phyloP scores from a whole-genome alignment of 2,329 filamentous ascomycete genomes.

The Apiospora arundinis region DNA sequence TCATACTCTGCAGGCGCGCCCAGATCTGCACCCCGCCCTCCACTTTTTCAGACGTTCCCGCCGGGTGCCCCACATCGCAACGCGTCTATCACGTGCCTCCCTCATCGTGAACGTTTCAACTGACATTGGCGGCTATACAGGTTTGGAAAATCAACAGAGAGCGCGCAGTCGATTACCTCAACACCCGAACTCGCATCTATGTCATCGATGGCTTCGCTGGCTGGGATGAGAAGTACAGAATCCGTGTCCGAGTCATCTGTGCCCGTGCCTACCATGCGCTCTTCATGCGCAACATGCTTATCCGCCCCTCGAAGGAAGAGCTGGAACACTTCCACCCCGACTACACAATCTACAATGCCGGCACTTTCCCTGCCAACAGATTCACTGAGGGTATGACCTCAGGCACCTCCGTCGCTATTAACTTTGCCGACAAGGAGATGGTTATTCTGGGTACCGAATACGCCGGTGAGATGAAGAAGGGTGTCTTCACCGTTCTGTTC shows the following conservation, averaged over 20 bases:
- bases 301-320: conserved; percentile 88
- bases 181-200: conserved; percentile 98
- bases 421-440: conserved; percentile 99
- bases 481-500: conserved; percentile 98
- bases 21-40: conserved; percentile 21
- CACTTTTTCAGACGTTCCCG: conserved; percentile 9
- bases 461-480: conserved; percentile 97
- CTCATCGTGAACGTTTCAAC: not conserved
- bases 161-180: conserved; percentile 98
- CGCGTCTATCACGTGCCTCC: not conserved
- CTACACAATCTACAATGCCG: conserved; percentile 99
- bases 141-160: conserved; percentile 99
- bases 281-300: conserved; percentile 99
- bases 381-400: conserved; percentile 99
- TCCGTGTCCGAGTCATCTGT: conserved; percentile 96
- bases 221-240: conserved; percentile 98
- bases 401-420: conserved; percentile 95
- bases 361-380: conserved; percentile 97
- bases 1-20: conserved; percentile 12
- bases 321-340: conserved; percentile 98
- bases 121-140: conserved; percentile 53
- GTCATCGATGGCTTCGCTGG: conserved; percentile 96
- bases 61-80: not conserved
- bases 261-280: conserved; percentile 98
- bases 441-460: conserved; percentile 99